phyloP scores from a whole-genome alignment of 257 asterid species.

The Solanum rostratum region DNA sequence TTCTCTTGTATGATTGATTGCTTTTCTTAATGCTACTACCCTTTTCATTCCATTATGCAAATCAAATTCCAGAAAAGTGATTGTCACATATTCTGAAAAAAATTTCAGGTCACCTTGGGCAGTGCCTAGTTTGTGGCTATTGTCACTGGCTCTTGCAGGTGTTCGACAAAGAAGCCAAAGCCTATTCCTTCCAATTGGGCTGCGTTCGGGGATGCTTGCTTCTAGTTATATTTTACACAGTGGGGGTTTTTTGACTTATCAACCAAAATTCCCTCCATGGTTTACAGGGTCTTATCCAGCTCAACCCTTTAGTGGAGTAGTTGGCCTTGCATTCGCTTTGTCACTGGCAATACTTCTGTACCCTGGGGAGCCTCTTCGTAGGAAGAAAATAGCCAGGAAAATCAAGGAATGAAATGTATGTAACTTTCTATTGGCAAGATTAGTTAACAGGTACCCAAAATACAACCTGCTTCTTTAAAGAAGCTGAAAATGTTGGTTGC shows the following conservation, averaged over 20 bases:
- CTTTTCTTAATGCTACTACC: neutral
- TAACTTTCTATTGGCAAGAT: neutral
- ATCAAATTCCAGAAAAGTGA: neutral
- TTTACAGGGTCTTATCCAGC: conserved; percentile 52
- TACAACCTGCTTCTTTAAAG: neutral
- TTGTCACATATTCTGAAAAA: neutral
- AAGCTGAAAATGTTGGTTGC: neutral
- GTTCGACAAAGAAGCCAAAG: conserved; percentile 57
- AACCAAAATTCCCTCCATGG: conserved; percentile 51
- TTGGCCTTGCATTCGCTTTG: conserved; percentile 52
- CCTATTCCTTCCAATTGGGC: conserved; percentile 73
- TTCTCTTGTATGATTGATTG: neutral
- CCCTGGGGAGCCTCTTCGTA: conserved; percentile 25
- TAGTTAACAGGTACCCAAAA: neutral
- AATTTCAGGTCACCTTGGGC: conserved; percentile 62
- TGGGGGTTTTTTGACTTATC: conserved; percentile 49
- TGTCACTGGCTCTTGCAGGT: conserved; percentile 76
- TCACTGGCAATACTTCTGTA: conserved; percentile 45
- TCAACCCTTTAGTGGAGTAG: conserved; percentile 82
- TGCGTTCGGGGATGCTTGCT: conserved; percentile 73
- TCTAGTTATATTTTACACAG: conserved; percentile 44
- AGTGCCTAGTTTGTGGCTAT: conserved; percentile 75
- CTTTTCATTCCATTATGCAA: neutral
- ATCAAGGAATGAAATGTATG: conserved; percentile 17
- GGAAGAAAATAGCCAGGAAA: conserved; percentile 18